These are phyloP conservation scores for Ascochyta rabiei DNA, from an alignment of 2,329 filamentous ascomycete genomes.

Conservation along the genomic window DNA sequence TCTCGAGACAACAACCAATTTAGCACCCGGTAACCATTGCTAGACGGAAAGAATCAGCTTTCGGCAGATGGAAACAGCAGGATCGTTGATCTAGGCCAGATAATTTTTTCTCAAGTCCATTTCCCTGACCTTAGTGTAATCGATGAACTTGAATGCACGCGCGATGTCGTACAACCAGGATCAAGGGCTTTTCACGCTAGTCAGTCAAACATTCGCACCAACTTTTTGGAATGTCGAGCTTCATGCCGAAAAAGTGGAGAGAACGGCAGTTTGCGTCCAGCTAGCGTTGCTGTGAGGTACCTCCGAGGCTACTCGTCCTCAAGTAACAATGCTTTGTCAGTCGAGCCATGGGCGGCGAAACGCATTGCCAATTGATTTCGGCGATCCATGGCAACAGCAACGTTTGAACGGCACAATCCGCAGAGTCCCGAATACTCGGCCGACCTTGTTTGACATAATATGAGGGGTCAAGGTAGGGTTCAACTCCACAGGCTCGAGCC, in stretches of 20 bases:
- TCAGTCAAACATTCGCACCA: neutral
- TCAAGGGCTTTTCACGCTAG: neutral
- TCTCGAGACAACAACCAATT: neutral
- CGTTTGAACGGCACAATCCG: neutral
- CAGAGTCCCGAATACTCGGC: neutral
- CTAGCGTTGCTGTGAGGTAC: neutral
- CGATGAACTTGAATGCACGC: neutral
- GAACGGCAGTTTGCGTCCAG: neutral
- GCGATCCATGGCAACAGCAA: neutral
- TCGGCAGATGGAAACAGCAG: neutral
- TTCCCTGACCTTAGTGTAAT: neutral
- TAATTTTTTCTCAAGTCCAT: neutral
- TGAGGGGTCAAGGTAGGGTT: neutral
- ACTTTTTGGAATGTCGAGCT: neutral
- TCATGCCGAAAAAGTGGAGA: neutral
- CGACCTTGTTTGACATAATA: neutral
- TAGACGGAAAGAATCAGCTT: neutral
- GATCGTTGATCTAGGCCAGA: neutral
- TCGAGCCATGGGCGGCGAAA: neutral
- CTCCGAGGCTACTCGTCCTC: neutral
- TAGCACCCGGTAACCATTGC: neutral
- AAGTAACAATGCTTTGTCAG: neutral
- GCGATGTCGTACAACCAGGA: conserved; percentile 1
- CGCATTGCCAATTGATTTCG: neutral
- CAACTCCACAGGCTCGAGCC: neutral